Conservation (phyloP, 768 basidiomycete species). For the Mycena galericulata region DNA sequence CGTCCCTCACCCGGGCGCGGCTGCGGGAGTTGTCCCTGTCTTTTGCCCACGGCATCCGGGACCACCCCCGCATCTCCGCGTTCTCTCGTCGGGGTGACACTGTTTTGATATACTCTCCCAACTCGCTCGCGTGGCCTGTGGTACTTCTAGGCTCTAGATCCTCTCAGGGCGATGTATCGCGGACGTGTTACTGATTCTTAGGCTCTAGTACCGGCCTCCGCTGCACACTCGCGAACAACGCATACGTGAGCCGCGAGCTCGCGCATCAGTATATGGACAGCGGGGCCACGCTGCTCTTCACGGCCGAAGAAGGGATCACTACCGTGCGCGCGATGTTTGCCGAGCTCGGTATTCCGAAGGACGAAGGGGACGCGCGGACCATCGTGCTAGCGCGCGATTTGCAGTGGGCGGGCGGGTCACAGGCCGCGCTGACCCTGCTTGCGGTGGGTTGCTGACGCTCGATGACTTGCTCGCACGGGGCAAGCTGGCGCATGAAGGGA, state of each 20-base stretch:
- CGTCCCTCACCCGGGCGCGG: conserved; percentile 65
- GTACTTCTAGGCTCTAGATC: conserved; percentile 54
- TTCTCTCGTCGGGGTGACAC: conserved; percentile 69
- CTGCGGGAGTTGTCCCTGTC: conserved; percentile 67
- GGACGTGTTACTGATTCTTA: conserved; percentile 30
- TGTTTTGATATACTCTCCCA: conserved; percentile 74
- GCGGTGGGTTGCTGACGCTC: conserved; percentile 50
- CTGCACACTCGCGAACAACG: conserved; percentile 81
- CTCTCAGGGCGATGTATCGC: neutral
- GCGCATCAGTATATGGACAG: conserved; percentile 79
- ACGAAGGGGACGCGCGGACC: conserved; percentile 63
- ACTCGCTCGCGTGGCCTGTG: conserved; percentile 67
- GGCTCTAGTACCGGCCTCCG: conserved; percentile 73
- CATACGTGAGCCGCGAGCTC: conserved; percentile 76
- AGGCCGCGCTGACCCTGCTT: conserved; percentile 32
- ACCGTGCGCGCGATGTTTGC: conserved; percentile 69
- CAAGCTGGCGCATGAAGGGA: conserved; percentile 61
- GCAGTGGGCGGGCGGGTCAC: conserved; percentile 58
- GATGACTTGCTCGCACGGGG: conserved; percentile 65
- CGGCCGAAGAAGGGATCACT: conserved; percentile 68
- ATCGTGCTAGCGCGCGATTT: conserved; percentile 65
- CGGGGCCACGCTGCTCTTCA: conserved; percentile 70
- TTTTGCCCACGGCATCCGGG: conserved; percentile 69
- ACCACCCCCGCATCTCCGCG: conserved; percentile 46
- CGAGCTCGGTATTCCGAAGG: conserved; percentile 56